These are phyloP conservation scores for Hypsizygus ulmarius DNA, from an alignment of 1,284 basidiomycete species.

Conservation along the genomic window DNA sequence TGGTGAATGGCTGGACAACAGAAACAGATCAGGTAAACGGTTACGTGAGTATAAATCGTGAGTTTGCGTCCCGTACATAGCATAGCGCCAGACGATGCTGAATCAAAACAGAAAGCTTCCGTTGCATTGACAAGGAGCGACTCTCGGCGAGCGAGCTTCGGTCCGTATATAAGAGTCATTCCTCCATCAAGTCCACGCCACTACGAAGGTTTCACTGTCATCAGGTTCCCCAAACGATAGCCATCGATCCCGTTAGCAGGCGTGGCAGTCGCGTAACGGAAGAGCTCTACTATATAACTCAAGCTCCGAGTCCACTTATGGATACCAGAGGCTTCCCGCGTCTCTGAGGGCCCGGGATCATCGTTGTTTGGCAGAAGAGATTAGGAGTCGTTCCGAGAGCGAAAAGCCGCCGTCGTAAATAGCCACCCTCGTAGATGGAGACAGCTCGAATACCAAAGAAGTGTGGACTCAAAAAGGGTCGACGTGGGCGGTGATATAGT, in stretches of 20 bases:
- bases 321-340: no score
- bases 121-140: neutral
- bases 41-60: slow-evolving; percentile 2
- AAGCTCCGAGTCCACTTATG: neutral
- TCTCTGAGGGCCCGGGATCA: neutral
- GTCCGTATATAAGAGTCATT: slow-evolving; percentile 1
- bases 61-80: no score
- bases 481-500: neutral
- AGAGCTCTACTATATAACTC: neutral
- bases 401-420: neutral
- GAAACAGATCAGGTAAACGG: neutral
- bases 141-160: slow-evolving; percentile 5
- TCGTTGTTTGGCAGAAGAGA: neutral
- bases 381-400: slow-evolving; percentile 1
- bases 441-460: slow-evolving; percentile 2
- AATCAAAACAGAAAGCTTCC: slow-evolving; percentile 1
- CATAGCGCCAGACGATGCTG: neutral
- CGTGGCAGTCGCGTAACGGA: neutral
- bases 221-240: neutral
- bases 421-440: neutral
- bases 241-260: neutral
- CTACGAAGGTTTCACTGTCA: slow-evolving; percentile 1
- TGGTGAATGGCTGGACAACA: neutral
- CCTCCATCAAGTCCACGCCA: slow-evolving; percentile 7
- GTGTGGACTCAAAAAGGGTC: slow-evolving; percentile 3